These are phyloP conservation scores for Bruguiera gymnorhiza DNA, from an alignment of 345 rosid genomes.

Conservation along the genomic window DNA sequence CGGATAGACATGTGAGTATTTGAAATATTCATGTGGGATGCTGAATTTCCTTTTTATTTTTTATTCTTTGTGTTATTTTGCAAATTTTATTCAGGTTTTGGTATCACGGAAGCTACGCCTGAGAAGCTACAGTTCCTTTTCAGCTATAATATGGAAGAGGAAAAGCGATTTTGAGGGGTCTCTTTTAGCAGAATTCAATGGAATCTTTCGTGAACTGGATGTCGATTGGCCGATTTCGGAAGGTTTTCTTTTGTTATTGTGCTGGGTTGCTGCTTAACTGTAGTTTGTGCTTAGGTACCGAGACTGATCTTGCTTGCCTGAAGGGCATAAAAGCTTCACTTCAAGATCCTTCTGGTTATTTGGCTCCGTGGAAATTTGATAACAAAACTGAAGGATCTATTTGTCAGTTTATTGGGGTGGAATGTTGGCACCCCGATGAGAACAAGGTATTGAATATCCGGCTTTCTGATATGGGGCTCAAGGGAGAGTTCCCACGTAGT, in stretches of 20 bases:
- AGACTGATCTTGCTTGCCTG: conserved; percentile 54
- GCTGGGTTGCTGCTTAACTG: not conserved
- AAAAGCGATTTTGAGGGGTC: not conserved
- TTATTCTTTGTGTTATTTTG: not conserved
- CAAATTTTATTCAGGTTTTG: too few relatives aligned
- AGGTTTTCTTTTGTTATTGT: not conserved
- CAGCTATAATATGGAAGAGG: not conserved
- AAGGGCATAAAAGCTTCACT: conserved; percentile 31
- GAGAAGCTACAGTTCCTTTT: not conserved
- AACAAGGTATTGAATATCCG: conserved; percentile 64
- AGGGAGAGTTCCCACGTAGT: conserved; percentile 60
- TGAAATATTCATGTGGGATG: not conserved
- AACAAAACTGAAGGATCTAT: conserved; percentile 60
- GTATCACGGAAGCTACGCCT: not conserved
- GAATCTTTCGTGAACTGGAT: not conserved
- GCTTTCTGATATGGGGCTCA: conserved; percentile 62
- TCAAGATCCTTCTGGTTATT: conserved; percentile 43
- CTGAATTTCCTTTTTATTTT: not conserved
- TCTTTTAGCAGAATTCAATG: not conserved
- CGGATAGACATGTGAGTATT: not conserved
- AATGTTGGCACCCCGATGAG: conserved; percentile 96
- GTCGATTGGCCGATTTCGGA: not conserved
- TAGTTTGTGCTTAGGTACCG: conserved; percentile 29
- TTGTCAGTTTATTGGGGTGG: conserved; percentile 71
- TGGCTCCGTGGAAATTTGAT: conserved; percentile 58